These are phyloP conservation scores for Geranium incanum DNA, from an alignment of 441 rosid species.

Conservation along the genomic window DNA sequence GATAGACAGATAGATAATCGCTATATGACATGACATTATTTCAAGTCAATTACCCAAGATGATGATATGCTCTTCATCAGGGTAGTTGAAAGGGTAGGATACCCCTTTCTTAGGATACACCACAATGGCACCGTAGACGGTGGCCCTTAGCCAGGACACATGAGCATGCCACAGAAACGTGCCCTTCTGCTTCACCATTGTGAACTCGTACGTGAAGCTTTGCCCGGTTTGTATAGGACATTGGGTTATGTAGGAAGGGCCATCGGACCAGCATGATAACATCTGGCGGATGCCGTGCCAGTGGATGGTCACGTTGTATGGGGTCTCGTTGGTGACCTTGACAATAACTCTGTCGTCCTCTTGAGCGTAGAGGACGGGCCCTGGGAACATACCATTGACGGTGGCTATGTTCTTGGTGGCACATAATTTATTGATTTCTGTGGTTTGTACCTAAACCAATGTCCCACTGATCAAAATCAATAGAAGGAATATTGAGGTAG, in stretches of 20 bases:
- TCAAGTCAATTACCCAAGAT: conserved; percentile 39
- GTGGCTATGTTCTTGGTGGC: conserved; percentile 53
- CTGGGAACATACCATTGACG: conserved; percentile 62
- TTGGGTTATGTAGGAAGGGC: conserved; percentile 79
- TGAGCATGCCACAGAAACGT: conserved; percentile 86
- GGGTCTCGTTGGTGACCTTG: conserved; percentile 60
- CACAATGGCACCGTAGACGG: conserved; percentile 68
- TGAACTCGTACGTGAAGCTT: conserved; percentile 63
- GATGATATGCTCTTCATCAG: conserved; percentile 56
- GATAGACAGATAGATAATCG: background rate
- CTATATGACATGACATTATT: background rate
- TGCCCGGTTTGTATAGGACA: conserved; percentile 75
- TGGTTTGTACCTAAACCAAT: conserved; percentile 48
- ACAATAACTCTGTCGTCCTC: conserved; percentile 60
- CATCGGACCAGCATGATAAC: conserved; percentile 79
- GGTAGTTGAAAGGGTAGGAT: conserved; percentile 63
- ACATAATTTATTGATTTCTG: conserved; percentile 53
- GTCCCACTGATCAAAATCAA: background rate
- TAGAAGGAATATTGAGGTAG: background rate
- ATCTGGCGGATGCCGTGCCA: conserved; percentile 88
- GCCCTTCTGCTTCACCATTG: conserved; percentile 59
- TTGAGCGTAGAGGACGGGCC: conserved; percentile 61
- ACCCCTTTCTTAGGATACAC: conserved; percentile 57
- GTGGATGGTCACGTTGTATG: conserved; percentile 71
- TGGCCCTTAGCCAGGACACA: conserved; percentile 78